A percentile compares a stretch with the other conserved stretches of the same genome.
Conservation (phyloP, 208 protist genomes). For the Naegleria gruberi region DNA sequence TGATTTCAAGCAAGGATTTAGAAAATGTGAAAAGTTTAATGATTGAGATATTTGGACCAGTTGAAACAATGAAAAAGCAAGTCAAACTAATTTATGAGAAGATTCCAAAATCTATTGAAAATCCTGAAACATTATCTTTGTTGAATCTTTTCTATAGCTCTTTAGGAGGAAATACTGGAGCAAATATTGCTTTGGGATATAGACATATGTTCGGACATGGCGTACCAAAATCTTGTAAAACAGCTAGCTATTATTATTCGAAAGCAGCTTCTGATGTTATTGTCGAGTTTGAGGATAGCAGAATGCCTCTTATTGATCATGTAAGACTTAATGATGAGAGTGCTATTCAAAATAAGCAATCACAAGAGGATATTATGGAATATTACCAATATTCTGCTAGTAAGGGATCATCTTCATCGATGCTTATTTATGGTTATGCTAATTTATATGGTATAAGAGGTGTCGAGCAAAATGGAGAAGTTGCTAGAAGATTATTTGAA, state of each 20-base stretch:
- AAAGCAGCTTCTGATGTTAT: constrained; percentile 16
- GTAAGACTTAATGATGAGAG: not conserved
- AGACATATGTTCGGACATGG: constrained; percentile 56
- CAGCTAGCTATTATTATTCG: constrained; percentile 48
- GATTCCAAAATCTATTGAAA: not conserved
- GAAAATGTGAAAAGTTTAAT: not conserved
- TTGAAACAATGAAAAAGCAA: not conserved
- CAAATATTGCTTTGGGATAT: constrained; percentile 64
- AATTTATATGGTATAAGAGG: constrained; percentile 50
- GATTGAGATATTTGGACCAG: not conserved
- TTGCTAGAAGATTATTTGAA: constrained; percentile 46
- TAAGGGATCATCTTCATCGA: constrained; percentile 39
- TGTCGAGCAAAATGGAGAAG: constrained; percentile 44
- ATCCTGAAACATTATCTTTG: constrained; percentile 46
- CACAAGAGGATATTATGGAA: constrained; percentile 40
- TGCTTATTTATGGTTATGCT: constrained; percentile 53
- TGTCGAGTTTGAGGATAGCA: not conserved
- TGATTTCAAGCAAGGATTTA: not conserved
- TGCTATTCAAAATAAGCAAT: constrained; percentile 10
- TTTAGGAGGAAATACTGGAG: constrained; percentile 54
- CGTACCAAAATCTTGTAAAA: constrained; percentile 49
- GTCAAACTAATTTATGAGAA: not conserved
- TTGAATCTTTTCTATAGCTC: constrained; percentile 68
- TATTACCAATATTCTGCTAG: constrained; percentile 48
- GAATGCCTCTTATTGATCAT: not conserved